These are phyloP conservation scores for Bipolaris gigantea DNA, from an alignment of 2,329 filamentous ascomycete genomes.

Conservation along the genomic window DNA sequence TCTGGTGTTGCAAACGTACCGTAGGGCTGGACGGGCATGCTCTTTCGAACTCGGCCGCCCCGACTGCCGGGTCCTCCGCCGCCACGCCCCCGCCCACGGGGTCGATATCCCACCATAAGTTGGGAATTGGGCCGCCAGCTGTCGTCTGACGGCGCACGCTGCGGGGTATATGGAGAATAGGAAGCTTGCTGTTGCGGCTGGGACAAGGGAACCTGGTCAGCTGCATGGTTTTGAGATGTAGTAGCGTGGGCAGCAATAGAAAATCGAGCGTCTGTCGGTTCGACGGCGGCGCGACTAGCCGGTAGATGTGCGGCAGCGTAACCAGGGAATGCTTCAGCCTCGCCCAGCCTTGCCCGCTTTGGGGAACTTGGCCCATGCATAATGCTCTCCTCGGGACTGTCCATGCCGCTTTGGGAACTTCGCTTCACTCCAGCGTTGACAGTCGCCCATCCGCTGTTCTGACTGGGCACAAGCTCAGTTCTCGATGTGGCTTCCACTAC, in stretches of 20 bases:
- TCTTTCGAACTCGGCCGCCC: constrained; percentile 45
- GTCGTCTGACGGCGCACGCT: constrained; percentile 35
- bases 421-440: constrained; percentile 50
- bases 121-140: constrained; percentile 40
- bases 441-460: constrained; percentile 47
- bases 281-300: constrained; percentile 17
- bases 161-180: constrained; percentile 34
- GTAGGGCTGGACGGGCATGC: constrained; percentile 33
- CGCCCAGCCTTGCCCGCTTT: constrained; percentile 51
- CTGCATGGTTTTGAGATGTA: constrained; percentile 35
- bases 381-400: constrained; percentile 30
- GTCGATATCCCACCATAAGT: constrained; percentile 32
- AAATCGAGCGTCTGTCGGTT: constrained; percentile 20
- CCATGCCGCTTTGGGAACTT: constrained; percentile 39
- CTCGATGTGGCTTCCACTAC: constrained; percentile 26
- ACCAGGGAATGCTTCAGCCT: constrained; percentile 41
- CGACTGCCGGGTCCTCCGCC: constrained; percentile 46
- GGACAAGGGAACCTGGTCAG: constrained; percentile 27
- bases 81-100: constrained; percentile 46
- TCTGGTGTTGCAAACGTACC: constrained; percentile 37
- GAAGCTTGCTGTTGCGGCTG: constrained; percentile 28
- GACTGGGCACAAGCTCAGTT: constrained; percentile 19
- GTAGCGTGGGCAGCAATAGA: constrained; percentile 26
- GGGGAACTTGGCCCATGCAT: constrained; percentile 45
- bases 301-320: constrained; percentile 22